Percentiles rank a stretch among this genome's conserved stretches.
These are phyloP conservation scores for Plectranthus barbatus DNA, from an alignment of 257 asterid species.

Conservation along the genomic window DNA sequence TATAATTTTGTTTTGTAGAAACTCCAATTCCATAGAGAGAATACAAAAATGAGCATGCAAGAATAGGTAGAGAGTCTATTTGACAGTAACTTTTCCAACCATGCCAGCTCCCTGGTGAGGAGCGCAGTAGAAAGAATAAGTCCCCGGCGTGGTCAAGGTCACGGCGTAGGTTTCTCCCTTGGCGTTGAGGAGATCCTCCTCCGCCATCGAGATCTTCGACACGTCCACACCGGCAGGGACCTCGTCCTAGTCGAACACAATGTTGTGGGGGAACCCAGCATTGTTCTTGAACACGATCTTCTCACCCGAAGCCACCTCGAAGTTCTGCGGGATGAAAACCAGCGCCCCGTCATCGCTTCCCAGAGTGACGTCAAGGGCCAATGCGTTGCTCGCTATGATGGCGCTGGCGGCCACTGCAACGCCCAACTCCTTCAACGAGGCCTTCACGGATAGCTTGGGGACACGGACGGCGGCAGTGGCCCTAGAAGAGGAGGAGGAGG, in stretches of 20 bases:
- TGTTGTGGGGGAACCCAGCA: slow-evolving; percentile 84
- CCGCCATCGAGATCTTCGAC: slow-evolving; percentile 59
- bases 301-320: slow-evolving; percentile 66
- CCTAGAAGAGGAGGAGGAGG: slow-evolving; percentile 22
- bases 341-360: slow-evolving; percentile 52
- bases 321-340: slow-evolving; percentile 44
- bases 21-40: not conserved
- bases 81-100: slow-evolving; percentile 71
- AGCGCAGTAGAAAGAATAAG: slow-evolving; percentile 73
- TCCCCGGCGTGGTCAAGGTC: slow-evolving; percentile 68
- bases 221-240: slow-evolving; percentile 75
- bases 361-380: slow-evolving; percentile 56
- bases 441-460: slow-evolving; percentile 39
- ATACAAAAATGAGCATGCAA: not conserved
- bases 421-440: slow-evolving; percentile 59
- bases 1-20: too few relatives aligned
- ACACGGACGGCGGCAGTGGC: slow-evolving; percentile 12
- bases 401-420: slow-evolving; percentile 62
- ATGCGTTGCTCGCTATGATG: slow-evolving; percentile 55
- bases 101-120: slow-evolving; percentile 89
- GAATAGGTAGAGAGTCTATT: slow-evolving; percentile 17
- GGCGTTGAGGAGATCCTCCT: slow-evolving; percentile 53
- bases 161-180: slow-evolving; percentile 60
- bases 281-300: slow-evolving; percentile 70
- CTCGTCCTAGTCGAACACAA: slow-evolving; percentile 78